These are phyloP conservation scores for Macadamia integrifolia DNA, from an alignment of 164 flowering plant species.

Conservation along the genomic window DNA sequence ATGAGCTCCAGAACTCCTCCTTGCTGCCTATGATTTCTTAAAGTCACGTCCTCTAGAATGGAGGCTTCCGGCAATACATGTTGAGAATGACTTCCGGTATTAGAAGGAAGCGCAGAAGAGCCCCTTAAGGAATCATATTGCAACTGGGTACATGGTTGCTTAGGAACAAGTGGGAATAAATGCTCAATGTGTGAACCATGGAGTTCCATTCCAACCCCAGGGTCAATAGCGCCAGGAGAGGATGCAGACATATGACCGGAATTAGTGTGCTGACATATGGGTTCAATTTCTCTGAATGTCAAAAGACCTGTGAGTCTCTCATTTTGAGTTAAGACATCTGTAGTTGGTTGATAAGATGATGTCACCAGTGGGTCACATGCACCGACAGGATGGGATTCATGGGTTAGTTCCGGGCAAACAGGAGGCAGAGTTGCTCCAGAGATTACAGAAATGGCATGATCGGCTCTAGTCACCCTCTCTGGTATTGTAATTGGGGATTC, in stretches of 20 bases:
- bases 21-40: slow-evolving; percentile 8
- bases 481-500: slow-evolving; percentile 54
- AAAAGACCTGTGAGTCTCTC: slow-evolving; percentile 5
- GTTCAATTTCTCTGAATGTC: slow-evolving; percentile 20
- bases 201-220: slow-evolving; percentile 13
- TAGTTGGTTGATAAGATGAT: background rate
- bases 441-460: slow-evolving; percentile 55
- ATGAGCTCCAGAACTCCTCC: slow-evolving; percentile 16
- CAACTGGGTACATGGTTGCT: slow-evolving; percentile 4
- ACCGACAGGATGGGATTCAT: slow-evolving; percentile 5
- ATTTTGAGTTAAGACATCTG: slow-evolving; percentile 6
- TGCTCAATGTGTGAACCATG: slow-evolving; percentile 20
- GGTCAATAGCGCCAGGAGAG: slow-evolving; percentile 10
- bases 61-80: slow-evolving; percentile 18
- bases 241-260: slow-evolving; percentile 4
- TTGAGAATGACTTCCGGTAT: slow-evolving; percentile 11
- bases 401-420: slow-evolving; percentile 11
- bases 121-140: slow-evolving; percentile 7
- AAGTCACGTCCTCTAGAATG: slow-evolving; percentile 5
- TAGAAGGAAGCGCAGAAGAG: slow-evolving; percentile 6
- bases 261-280: slow-evolving; percentile 17
- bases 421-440: slow-evolving; percentile 42
- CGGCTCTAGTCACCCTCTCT: slow-evolving; percentile 42
- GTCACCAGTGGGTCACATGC: background rate
- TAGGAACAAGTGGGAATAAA: background rate